phyloP scores from a whole-genome alignment of 768 basidiomycete genomes.

The Suillus spraguei region DNA sequence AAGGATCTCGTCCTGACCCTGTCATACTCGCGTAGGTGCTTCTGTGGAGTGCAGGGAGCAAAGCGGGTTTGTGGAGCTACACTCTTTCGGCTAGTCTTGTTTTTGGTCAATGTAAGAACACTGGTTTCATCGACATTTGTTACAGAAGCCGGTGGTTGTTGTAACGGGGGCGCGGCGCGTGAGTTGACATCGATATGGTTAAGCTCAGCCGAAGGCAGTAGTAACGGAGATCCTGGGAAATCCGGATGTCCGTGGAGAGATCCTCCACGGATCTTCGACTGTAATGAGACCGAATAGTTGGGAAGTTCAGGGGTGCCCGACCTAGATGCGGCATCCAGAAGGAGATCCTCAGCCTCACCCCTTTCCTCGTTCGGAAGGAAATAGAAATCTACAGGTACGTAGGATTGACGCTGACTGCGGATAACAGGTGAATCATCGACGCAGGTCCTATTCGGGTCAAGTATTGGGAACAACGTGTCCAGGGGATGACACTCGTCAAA shows the following conservation, averaged over 20 bases:
- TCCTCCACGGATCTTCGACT: slow-evolving; percentile 10
- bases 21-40: slow-evolving; percentile 23
- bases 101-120: neutral
- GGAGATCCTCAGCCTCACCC: slow-evolving; percentile 13
- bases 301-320: slow-evolving; percentile 12
- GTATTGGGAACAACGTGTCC: slow-evolving; percentile 30
- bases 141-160: slow-evolving; percentile 1
- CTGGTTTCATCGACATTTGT: neutral
- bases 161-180: slow-evolving; percentile 1
- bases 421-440: slow-evolving; percentile 25
- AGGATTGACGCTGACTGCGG: slow-evolving; percentile 19
- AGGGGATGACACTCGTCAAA: slow-evolving; percentile 7
- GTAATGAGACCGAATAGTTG: slow-evolving; percentile 8
- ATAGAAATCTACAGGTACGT: slow-evolving; percentile 14
- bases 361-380: slow-evolving; percentile 15
- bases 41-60: slow-evolving; percentile 24
- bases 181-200: slow-evolving; percentile 1
- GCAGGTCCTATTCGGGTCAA: slow-evolving; percentile 9
- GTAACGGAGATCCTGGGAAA: slow-evolving; percentile 26
- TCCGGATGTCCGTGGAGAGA: slow-evolving; percentile 29
- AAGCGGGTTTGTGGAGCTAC: slow-evolving; percentile 17
- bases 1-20: slow-evolving; percentile 26
- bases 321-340: slow-evolving; percentile 12
- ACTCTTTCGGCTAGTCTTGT: slow-evolving; percentile 17
- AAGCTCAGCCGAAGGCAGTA: slow-evolving; percentile 10